Evolutionary conservation across 1,284 basidiomycete species (phyloP), one percentile per base, ranked within the genome.

Genomic region (Caloboletus inedulis): DNA sequence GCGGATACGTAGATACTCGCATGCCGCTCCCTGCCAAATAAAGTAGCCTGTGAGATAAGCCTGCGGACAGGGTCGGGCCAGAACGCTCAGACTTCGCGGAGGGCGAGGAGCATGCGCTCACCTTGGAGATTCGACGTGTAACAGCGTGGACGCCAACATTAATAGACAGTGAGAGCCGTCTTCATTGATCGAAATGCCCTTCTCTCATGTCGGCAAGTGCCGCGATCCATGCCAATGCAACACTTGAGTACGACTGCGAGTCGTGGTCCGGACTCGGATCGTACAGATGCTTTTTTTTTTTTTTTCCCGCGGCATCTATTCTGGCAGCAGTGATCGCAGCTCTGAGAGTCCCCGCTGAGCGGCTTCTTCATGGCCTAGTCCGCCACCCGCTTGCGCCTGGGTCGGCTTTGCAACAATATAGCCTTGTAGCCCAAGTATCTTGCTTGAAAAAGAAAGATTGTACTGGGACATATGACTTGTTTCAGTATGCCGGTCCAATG

Each of bases 391-490:
- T 30, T 19, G 27, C 21, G n/a, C 13, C 14, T 25, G 14, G 19
- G 6, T 16, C 16, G 41, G 29, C 13, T 6, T 27, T 49, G 46
- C 21, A 14, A 23, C 16, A 53, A 51, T 46, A 47, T 45, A 35
- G 19, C 50, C 23, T 7, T 31, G 48, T 30, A 30, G 13, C 21
- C 2, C 23, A 23, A 18, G 18, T 18, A 23, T 30, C 16, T 42
- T 33, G 37, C 61, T 63, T 21, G 37, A 52, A 60, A 60, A 49
- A 48, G 53, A 39, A 33, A 44, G 48, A 57, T 59, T 56, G 36
- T 16, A 27, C 27, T 33, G 13, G 10, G 12, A 2, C 19, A 40
- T n/a, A 42, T 44, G 34, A 42, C 43, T 44, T 23, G 5, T 53
- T 52, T 39, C 30, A 52, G 50, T 43, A 6, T 8, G 18, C 14